Evolutionary conservation across 345 rosid species (phyloP), one percentile per base, ranked within the genome.

Genomic region (Eucalyptus pauciflora): DNA sequence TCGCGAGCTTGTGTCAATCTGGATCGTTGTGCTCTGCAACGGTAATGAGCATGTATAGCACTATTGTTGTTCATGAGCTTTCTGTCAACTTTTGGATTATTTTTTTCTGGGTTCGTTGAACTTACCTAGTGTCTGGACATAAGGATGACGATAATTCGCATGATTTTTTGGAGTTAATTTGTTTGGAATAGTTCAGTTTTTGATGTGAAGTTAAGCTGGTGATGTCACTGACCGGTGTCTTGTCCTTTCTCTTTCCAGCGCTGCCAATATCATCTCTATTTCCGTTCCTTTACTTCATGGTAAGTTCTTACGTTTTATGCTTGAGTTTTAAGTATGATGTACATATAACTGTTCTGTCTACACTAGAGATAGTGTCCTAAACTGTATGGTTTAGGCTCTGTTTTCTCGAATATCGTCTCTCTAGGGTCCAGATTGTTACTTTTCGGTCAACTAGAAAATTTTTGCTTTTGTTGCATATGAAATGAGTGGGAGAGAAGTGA

Each of bases 251-350:
- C 88, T 87, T 95, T 93, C 92, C 96, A 98, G 99, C 97, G 33
- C 92, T 97, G 91, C 98, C 99, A 22, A 95, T 96, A 90, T 95
- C 97, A 41, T 95, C 98, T 88, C 95, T 98, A 29, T 98, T 98
- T 88, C 99, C 99, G 1, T 98, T 95, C 88, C 94, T 98, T 87
- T 98, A 98, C 87, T 98, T 95, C 91, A 95, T 96, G 99, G 99
- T 96, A 89, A 97, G 97, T 94, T 60, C 27, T 85, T 51, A 41
- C 18, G 6, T 8, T 22, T 29, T 7, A 27, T 13, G 3, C 52
- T 87, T 8, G 16, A 62, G 31, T 56, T 87, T 60, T 45, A 41
- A 48, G 24, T 25, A 25, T 31, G 41, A 86, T 86, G 41, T 29
- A 7, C 10, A 9, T 17, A 49, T 49, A 83, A 83, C 17, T 45